Conservation (phyloP, 2,329 filamentous ascomycete species). For the Phaeosphaeria sp. region DNA sequence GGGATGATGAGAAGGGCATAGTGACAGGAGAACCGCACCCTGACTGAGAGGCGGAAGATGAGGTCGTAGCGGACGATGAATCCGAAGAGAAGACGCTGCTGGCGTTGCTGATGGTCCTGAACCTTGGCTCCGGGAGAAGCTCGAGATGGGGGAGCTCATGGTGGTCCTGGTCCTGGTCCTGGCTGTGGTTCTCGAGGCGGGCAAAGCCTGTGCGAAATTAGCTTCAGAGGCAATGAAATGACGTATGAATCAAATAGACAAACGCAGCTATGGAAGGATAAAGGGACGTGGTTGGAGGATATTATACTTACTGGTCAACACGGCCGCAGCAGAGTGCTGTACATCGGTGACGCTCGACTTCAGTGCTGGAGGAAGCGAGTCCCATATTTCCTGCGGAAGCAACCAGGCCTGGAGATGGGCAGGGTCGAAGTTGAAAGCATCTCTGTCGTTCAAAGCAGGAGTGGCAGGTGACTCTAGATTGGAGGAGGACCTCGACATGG, state of each 20-base stretch:
- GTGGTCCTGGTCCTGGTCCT: slow-evolving; percentile 14
- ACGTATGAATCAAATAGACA: slow-evolving; percentile 13
- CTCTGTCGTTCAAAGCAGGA: slow-evolving; percentile 42
- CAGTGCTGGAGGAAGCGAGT: slow-evolving; percentile 46
- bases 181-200: slow-evolving; percentile 38
- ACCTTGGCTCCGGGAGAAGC: slow-evolving; percentile 31
- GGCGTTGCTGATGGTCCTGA: slow-evolving; percentile 37
- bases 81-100: slow-evolving; percentile 39
- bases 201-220: slow-evolving; percentile 35
- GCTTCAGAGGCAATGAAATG: slow-evolving; percentile 7
- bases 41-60: slow-evolving; percentile 33
- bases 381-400: slow-evolving; percentile 47
- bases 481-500: slow-evolving; percentile 26
- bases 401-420: slow-evolving; percentile 48
- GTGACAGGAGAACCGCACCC: slow-evolving; percentile 31
- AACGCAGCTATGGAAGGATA: slow-evolving; percentile 5
- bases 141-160: slow-evolving; percentile 33
- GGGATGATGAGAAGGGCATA: slow-evolving; percentile 26
- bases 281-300: neutral
- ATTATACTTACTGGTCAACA: slow-evolving; percentile 49
- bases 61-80: slow-evolving; percentile 32
- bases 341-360: slow-evolving; percentile 44
- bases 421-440: slow-evolving; percentile 48
- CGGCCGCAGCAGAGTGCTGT: slow-evolving; percentile 54
- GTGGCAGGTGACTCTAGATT: slow-evolving; percentile 35